Conservation (phyloP, 768 basidiomycete genomes). For the Phlebiopsis flavidoalba region DNA sequence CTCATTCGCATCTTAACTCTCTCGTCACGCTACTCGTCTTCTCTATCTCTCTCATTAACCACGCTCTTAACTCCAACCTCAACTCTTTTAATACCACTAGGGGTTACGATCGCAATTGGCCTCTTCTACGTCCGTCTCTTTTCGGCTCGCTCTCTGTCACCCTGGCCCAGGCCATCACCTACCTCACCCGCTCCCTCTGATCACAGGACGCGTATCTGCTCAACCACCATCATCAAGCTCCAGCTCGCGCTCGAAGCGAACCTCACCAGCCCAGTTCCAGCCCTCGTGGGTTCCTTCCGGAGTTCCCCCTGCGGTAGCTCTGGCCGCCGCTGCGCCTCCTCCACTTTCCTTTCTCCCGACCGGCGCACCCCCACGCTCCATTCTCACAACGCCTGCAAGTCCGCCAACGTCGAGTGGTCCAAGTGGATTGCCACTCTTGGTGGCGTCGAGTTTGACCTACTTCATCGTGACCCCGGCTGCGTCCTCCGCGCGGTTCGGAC, state of each 20-base stretch:
- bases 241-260: constrained; percentile 69
- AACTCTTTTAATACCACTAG: constrained; percentile 15
- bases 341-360: constrained; percentile 52
- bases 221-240: constrained; percentile 59
- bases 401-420: constrained; percentile 71
- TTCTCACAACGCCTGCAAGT: constrained; percentile 66
- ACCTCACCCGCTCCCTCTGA: constrained; percentile 66
- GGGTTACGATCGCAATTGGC: constrained; percentile 24
- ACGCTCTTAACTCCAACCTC: constrained; percentile 21
- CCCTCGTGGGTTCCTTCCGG: too few relatives aligned
- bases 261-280: constrained; percentile 61
- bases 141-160: constrained; percentile 49
- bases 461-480: constrained; percentile 69
- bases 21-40: constrained; percentile 3
- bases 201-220: constrained; percentile 52
- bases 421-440: constrained; percentile 75
- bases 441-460: constrained; percentile 68
- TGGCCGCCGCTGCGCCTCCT: constrained; percentile 65
- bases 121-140: constrained; percentile 33
- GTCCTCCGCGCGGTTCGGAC: constrained; percentile 51
- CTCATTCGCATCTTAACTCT: constrained; percentile 24
- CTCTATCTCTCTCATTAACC: constrained; percentile 7
- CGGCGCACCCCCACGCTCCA: constrained; percentile 61
- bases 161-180: constrained; percentile 69
- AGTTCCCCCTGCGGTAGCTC: constrained; percentile 63